A percentile compares a stretch with the other conserved stretches of the same genome.
Evolutionary conservation across 345 rosid genomes (phyloP).

Genomic region (Eucalyptus marginata): DNA sequence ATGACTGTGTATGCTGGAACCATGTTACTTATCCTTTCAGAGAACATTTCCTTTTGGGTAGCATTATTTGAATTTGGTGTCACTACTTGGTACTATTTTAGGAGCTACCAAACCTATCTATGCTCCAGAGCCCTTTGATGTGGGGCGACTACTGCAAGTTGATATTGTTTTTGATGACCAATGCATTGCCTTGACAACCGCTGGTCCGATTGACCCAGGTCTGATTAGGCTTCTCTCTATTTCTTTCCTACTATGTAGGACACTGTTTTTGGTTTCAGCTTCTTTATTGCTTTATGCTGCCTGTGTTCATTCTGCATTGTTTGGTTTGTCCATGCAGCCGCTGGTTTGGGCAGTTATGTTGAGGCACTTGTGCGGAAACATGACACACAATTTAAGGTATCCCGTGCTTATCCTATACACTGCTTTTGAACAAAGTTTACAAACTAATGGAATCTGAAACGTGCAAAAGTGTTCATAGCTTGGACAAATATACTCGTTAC

Average conservation of each 20-base stretch:
- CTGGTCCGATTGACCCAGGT: constrained; percentile 86
- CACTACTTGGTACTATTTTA: constrained; percentile 6
- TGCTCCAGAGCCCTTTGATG: constrained; percentile 95
- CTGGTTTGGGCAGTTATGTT: constrained; percentile 92
- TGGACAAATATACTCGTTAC: neutral
- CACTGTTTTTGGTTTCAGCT: neutral
- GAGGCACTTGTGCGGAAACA: constrained; percentile 93
- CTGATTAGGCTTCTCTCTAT: constrained; percentile 2
- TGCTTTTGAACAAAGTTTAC: neutral
- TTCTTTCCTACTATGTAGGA: neutral
- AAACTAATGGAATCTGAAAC: neutral
- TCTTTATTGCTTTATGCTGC: neutral
- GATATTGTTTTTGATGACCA: constrained; percentile 44
- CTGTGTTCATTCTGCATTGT: neutral
- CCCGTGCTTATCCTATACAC: neutral
- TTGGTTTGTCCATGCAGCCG: constrained; percentile 32
- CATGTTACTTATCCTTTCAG: neutral
- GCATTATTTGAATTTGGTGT: neutral
- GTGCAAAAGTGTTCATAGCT: neutral
- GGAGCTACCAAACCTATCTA: constrained; percentile 87
- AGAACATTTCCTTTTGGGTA: neutral
- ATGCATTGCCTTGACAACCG: constrained; percentile 42
- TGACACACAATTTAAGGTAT: constrained; percentile 85
- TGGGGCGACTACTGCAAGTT: constrained; percentile 65
- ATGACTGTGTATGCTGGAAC: neutral